Evolutionary conservation across 2,329 filamentous ascomycete species (phyloP).

Genomic region (Beauveria sp.): DNA sequence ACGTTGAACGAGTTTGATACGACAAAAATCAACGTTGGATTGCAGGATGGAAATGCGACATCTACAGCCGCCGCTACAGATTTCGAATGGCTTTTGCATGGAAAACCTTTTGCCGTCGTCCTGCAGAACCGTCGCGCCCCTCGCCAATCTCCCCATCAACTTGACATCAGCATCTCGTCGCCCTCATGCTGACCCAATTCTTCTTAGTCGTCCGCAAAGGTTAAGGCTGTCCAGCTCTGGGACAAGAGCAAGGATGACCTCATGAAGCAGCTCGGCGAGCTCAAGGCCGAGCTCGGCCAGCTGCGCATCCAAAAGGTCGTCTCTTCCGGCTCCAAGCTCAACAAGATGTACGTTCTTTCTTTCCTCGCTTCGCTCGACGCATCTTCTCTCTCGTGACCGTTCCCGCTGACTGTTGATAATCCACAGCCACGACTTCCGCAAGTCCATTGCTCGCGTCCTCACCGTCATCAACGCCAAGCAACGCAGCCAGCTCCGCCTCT

Average conservation of each 20-base stretch:
- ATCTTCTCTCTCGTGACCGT: background rate
- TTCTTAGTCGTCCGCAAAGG: slow-evolving; percentile 49
- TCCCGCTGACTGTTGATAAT: background rate
- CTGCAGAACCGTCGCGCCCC: background rate
- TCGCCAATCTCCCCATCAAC: background rate
- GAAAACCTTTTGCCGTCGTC: background rate
- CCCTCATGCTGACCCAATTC: background rate
- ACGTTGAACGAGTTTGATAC: background rate
- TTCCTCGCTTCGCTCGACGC: background rate
- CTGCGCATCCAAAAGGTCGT: slow-evolving; percentile 98
- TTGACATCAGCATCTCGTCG: background rate
- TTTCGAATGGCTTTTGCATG: background rate
- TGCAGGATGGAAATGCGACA: background rate
- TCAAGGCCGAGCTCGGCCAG: slow-evolving; percentile 94
- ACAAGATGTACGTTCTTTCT: slow-evolving; percentile 71
- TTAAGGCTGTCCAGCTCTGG: slow-evolving; percentile 97
- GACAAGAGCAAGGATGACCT: slow-evolving; percentile 99
- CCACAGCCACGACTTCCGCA: slow-evolving; percentile 94
- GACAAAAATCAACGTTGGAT: background rate
- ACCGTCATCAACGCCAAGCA: slow-evolving; percentile 99
- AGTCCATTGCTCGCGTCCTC: slow-evolving; percentile 97
- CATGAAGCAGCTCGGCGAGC: slow-evolving; percentile 86
- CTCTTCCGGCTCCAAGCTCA: slow-evolving; percentile 91
- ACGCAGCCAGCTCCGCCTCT: slow-evolving; percentile 91
- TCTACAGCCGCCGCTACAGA: background rate